These are phyloP conservation scores for Calonectria pseudoturangicola DNA, from an alignment of 2,329 filamentous ascomycete genomes.

Conservation along the genomic window DNA sequence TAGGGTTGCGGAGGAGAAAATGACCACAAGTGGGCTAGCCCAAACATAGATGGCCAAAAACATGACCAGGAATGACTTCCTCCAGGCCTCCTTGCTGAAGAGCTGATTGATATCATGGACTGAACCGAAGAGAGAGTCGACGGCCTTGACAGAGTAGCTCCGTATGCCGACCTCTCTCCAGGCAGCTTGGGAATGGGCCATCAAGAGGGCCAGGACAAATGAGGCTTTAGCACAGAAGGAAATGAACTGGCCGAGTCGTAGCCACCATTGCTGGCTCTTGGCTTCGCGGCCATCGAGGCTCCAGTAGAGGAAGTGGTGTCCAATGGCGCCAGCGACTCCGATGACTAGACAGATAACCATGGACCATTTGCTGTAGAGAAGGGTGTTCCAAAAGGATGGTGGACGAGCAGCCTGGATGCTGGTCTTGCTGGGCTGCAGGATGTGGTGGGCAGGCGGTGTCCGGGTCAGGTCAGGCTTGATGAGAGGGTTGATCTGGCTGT, in stretches of 20 bases:
- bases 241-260: slow-evolving; percentile 42
- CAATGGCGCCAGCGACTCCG: slow-evolving; percentile 30
- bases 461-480: not conserved
- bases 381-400: slow-evolving; percentile 19
- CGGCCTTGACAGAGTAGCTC: slow-evolving; percentile 38
- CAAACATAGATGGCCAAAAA: slow-evolving; percentile 49
- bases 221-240: slow-evolving; percentile 40
- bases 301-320: slow-evolving; percentile 34
- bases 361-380: slow-evolving; percentile 38
- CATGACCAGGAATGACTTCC: slow-evolving; percentile 49
- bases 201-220: slow-evolving; percentile 37
- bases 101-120: slow-evolving; percentile 41
- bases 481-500: slow-evolving; percentile 34
- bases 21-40: slow-evolving; percentile 47
- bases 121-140: slow-evolving; percentile 47
- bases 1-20: slow-evolving; percentile 47
- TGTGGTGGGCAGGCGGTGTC: not conserved
- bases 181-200: slow-evolving; percentile 41
- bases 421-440: slow-evolving; percentile 22
- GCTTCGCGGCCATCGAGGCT: slow-evolving; percentile 30
- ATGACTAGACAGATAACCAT: slow-evolving; percentile 37
- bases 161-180: slow-evolving; percentile 37
- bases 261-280: slow-evolving; percentile 35
- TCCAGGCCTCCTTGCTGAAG: slow-evolving; percentile 48
- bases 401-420: slow-evolving; percentile 8